Percentiles rank a stretch among this genome's conserved stretches.
Conservation (phyloP, 148 eudicot genomes). For the Hydrangea macrophylla region DNA sequence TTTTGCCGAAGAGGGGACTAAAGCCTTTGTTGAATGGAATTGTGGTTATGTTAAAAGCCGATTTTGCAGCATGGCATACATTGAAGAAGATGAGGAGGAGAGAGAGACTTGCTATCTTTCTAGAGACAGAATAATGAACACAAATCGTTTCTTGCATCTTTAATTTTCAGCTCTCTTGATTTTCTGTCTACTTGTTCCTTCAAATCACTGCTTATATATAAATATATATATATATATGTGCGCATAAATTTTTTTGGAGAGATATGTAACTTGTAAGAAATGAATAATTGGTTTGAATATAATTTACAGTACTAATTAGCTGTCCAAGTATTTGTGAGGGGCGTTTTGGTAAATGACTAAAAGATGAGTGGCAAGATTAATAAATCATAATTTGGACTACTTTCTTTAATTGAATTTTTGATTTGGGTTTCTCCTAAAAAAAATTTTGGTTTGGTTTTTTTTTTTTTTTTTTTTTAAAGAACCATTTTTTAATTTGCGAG, state of each 20-base stretch:
- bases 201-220: neutral
- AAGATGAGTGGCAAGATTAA: conserved; percentile 2
- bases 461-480: too few relatives aligned
- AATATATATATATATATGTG: conserved; percentile 1
- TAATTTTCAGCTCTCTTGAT: conserved; percentile 3
- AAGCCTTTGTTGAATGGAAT: conserved; percentile 39
- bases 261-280: conserved; percentile 3
- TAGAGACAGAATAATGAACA: conserved; percentile 16
- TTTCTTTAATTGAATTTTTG: too few relatives aligned
- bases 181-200: neutral
- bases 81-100: conserved; percentile 26
- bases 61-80: neutral
- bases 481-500: too few relatives aligned
- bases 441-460: too few relatives aligned
- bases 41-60: conserved; percentile 21
- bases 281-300: neutral
- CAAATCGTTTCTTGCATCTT: neutral
- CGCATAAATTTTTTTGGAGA: neutral
- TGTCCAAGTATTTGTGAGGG: conserved; percentile 9
- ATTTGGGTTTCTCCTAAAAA: too few relatives aligned
- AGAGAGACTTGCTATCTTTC: conserved; percentile 5
- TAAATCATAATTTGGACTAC: neutral
- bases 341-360: conserved; percentile 7
- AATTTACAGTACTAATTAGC: neutral
- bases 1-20: conserved; percentile 38